Evolutionary conservation across 2,329 filamentous ascomycete genomes (phyloP).

Genomic region (Pseudogymnoascus sp.): DNA sequence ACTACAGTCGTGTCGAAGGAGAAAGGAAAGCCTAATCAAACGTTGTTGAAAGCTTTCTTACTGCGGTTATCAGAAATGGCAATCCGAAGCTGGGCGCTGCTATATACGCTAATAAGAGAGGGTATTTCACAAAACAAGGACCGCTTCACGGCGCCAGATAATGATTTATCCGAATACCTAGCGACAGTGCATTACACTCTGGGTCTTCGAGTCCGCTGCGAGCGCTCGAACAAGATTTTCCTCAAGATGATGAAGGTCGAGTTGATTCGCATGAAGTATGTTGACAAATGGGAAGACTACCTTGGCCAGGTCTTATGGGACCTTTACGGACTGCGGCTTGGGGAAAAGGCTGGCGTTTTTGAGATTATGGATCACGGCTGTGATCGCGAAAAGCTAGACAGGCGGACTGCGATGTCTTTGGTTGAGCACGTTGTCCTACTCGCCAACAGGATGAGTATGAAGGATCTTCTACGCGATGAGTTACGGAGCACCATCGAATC

Average conservation of each 20-base stretch:
- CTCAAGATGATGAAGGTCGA: constrained; percentile 84
- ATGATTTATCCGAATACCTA: constrained; percentile 70
- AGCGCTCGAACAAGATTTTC: constrained; percentile 76
- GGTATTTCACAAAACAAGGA: constrained; percentile 59
- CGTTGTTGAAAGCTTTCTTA: constrained; percentile 47
- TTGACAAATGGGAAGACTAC: constrained; percentile 79
- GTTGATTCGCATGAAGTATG: constrained; percentile 63
- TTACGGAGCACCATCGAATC: constrained; percentile 86
- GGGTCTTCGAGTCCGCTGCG: constrained; percentile 78
- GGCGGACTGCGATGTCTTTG: constrained; percentile 68
- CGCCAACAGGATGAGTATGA: constrained; percentile 76
- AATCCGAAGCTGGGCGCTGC: constrained; percentile 77
- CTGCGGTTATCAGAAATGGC: constrained; percentile 79
- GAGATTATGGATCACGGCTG: constrained; percentile 74
- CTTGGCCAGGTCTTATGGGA: constrained; percentile 79
- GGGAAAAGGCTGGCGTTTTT: constrained; percentile 46
- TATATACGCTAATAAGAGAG: constrained; percentile 73
- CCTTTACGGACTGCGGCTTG: constrained; percentile 71
- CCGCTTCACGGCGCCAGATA: constrained; percentile 56
- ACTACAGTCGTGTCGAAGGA: constrained; percentile 38
- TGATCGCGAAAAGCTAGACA: constrained; percentile 67
- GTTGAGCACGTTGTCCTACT: constrained; percentile 78
- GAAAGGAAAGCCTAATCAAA: constrained; percentile 22
- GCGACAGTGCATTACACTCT: constrained; percentile 75
- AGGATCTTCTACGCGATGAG: constrained; percentile 85